These are phyloP conservation scores for Xylaria sp. DNA, from an alignment of 2,329 filamentous ascomycete species.

Conservation along the genomic window DNA sequence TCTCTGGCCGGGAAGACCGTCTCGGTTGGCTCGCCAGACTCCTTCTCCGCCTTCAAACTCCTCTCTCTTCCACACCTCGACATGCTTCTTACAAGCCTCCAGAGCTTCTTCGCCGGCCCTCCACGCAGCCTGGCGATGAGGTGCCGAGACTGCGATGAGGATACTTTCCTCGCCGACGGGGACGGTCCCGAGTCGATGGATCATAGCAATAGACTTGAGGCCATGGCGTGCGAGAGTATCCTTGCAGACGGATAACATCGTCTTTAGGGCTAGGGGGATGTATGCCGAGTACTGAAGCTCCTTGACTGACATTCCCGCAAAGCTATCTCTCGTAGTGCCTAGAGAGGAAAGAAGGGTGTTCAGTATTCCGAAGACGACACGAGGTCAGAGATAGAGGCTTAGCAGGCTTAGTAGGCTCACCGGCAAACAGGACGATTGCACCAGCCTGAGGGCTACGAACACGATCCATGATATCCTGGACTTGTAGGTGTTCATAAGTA, in stretches of 20 bases:
- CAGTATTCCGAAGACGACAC: slow-evolving; percentile 6
- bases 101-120: slow-evolving; percentile 87
- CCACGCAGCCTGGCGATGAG: slow-evolving; percentile 89
- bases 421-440: slow-evolving; percentile 80
- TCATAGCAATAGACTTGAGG: slow-evolving; percentile 79
- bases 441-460: slow-evolving; percentile 79
- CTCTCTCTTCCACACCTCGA: slow-evolving; percentile 97
- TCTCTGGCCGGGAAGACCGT: slow-evolving; percentile 69
- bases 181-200: slow-evolving; percentile 85
- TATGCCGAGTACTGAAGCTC: slow-evolving; percentile 82
- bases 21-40: slow-evolving; percentile 88
- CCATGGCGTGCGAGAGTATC: slow-evolving; percentile 67
- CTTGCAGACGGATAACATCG: slow-evolving; percentile 72
- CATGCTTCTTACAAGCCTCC: slow-evolving; percentile 83
- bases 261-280: slow-evolving; percentile 72
- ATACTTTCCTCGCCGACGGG: slow-evolving; percentile 95
- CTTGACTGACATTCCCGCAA: slow-evolving; percentile 75
- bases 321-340: slow-evolving; percentile 83
- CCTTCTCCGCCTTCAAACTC: slow-evolving; percentile 82
- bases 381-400: background rate
- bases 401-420: slow-evolving; percentile 55
- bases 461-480: slow-evolving; percentile 66
- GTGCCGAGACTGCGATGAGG: slow-evolving; percentile 83
- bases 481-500: slow-evolving; percentile 69
- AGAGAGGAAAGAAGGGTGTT: slow-evolving; percentile 34